A percentile compares a stretch with the other conserved stretches of the same genome.
Conservation (phyloP, 208 protist species). For the Crithidia bombi region DNA sequence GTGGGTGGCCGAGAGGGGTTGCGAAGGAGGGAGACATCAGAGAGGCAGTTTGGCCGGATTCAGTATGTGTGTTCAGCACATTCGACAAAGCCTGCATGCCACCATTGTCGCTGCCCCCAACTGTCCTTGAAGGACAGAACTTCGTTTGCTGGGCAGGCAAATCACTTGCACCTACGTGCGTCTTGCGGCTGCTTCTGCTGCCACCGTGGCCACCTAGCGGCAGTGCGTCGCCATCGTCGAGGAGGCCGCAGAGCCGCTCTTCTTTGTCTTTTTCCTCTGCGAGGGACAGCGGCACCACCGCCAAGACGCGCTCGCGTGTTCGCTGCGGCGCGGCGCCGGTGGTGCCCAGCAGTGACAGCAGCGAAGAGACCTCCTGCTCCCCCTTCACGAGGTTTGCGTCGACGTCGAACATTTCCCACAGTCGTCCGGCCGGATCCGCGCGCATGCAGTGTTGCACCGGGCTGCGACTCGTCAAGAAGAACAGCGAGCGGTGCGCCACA, state of each 20-base stretch:
- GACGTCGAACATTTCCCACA: constrained; percentile 60
- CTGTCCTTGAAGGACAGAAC: too few relatives aligned
- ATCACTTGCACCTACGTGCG: too few relatives aligned
- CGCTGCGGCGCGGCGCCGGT: constrained; percentile 19
- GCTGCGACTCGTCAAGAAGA: constrained; percentile 47
- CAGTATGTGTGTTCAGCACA: background rate
- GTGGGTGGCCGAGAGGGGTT: constrained; percentile 19
- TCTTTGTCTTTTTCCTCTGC: constrained; percentile 23
- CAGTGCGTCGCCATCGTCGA: constrained; percentile 5
- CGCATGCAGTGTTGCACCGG: constrained; percentile 43
- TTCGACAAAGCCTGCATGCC: background rate
- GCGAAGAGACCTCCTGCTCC: constrained; percentile 29
- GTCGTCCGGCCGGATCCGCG: constrained; percentile 38
- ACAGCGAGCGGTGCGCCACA: constrained; percentile 35
- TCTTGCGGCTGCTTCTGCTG: too few relatives aligned
- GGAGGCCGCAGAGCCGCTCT: constrained; percentile 4
- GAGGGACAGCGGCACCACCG: constrained; percentile 33
- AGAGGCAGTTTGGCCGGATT: constrained; percentile 3
- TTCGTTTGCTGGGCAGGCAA: too few relatives aligned
- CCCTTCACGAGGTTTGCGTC: constrained; percentile 33
- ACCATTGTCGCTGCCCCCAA: background rate
- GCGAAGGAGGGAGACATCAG: constrained; percentile 22
- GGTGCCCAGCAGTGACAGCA: constrained; percentile 33
- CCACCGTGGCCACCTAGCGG: too few relatives aligned
- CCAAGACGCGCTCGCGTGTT: constrained; percentile 31